Evolutionary conservation across 176 grass and related monocot genomes (phyloP), one percentile per base, ranked within the genome.

Genomic region (Musa acuminata): DNA sequence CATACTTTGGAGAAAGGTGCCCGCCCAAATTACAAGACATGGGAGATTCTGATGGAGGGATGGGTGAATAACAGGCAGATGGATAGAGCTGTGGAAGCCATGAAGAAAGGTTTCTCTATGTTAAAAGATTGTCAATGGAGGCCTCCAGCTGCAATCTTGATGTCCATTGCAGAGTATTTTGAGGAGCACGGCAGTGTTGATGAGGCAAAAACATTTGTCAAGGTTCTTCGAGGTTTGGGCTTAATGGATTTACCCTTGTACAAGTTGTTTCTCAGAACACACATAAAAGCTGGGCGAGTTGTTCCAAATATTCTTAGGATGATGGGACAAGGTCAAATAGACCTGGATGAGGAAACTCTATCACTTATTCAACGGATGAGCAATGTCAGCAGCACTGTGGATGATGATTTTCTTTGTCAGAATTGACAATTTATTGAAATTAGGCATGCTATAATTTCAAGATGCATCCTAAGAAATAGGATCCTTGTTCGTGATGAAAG

Each of bases 41-140:
- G 87, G 86, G 92, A 96, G 62, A 96, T 96, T 80, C 49, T 96
- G 25, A 84, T 89, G 84, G 89, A 92, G 79, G 89, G 92, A 53
- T 89, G 82, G 70, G 63, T 92, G 49, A 85, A 89, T 72, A 85
- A 51, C 48, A 83, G 14, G 69, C 82, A 84, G 79, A 89, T 92
- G 92, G 85, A 92, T 48, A 92, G 82, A 85, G 92, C 92, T 78
- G 80, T 87, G 0, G 76, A 84, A 71, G 87, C 87, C 67, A 86
- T 96, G 89, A 96, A 86, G 57, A 84, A 92, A 53, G 78, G 80
- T 75, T 84, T 92, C 4, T 77, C 83, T 24, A 53, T 89, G 71
- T 80, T 92, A 85, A 92, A 83, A 66, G 52, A 17, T 78, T 92
- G 87, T 55, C 79, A 86, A 60, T 92, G 84, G 84, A 96, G 85